These are phyloP conservation scores for Thalassiosira sp. DNA, from an alignment of 352 stramenopile genomes.

Conservation along the genomic window DNA sequence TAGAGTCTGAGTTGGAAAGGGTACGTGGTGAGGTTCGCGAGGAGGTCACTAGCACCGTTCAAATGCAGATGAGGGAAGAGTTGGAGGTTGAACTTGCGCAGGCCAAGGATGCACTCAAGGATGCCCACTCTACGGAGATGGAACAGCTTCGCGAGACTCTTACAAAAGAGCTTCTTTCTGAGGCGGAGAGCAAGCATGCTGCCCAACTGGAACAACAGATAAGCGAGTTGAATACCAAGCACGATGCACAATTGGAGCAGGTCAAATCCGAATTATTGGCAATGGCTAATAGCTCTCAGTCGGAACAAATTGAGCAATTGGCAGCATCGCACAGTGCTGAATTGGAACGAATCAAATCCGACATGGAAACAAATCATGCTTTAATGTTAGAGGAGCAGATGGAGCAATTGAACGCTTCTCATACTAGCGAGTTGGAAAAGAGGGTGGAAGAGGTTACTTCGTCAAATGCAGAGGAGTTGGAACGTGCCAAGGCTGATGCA, in stretches of 20 bases:
- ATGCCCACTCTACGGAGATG: slow-evolving; percentile 19
- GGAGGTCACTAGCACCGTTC: no score
- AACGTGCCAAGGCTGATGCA: slow-evolving; percentile 20
- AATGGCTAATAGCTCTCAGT: slow-evolving; percentile 38
- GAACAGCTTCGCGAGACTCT: slow-evolving; percentile 47
- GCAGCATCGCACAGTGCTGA: slow-evolving; percentile 30
- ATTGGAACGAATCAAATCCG: slow-evolving; percentile 17
- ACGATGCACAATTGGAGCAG: slow-evolving; percentile 44
- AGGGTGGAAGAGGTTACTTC: background rate
- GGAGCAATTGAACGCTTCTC: slow-evolving; percentile 20
- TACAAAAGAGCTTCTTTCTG: slow-evolving; percentile 43
- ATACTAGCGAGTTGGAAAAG: slow-evolving; percentile 26
- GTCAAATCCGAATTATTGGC: slow-evolving; percentile 43
- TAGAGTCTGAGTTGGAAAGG: slow-evolving; percentile 32
- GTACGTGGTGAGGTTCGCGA: slow-evolving; percentile 15
- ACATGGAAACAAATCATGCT: slow-evolving; percentile 41
- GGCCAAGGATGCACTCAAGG: slow-evolving; percentile 21
- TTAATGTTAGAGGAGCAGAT: slow-evolving; percentile 58
- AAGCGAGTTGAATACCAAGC: slow-evolving; percentile 44
- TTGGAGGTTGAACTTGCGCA: slow-evolving; percentile 23
- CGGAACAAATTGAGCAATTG: slow-evolving; percentile 39
- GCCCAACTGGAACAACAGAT: slow-evolving; percentile 46
- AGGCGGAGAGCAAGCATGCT: slow-evolving; percentile 47
- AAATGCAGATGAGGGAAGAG: slow-evolving; percentile 3
- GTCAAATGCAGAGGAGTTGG: slow-evolving; percentile 3